A percentile compares a stretch with the other conserved stretches of the same genome.
These are phyloP conservation scores for Marasmius sp. DNA, from an alignment of 1,284 basidiomycete genomes.

Conservation along the genomic window DNA sequence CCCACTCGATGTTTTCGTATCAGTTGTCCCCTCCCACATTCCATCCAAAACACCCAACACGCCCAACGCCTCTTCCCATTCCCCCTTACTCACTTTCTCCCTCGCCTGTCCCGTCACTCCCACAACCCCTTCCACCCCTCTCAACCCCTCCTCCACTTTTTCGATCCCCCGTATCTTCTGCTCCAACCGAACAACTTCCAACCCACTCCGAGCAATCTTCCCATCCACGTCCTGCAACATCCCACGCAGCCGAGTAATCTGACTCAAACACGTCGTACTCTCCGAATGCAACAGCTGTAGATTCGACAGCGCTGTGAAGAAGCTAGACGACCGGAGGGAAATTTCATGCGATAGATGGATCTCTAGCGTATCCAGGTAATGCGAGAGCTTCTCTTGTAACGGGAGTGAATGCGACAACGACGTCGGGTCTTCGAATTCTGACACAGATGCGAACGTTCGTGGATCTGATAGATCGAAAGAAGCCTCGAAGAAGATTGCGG, in stretches of 20 bases:
- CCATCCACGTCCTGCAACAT: conserved; percentile 80
- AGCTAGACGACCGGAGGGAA: conserved; percentile 85
- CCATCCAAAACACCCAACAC: conserved; percentile 74
- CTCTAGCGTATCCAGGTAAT: conserved; percentile 93
- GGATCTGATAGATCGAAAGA: conserved; percentile 88
- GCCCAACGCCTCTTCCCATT: conserved; percentile 82
- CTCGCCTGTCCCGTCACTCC: conserved; percentile 75
- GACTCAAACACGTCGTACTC: conserved; percentile 78
- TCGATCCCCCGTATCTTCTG: conserved; percentile 61
- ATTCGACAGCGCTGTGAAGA: conserved; percentile 96
- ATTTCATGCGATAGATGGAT: conserved; percentile 95
- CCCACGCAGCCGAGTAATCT: conserved; percentile 72
- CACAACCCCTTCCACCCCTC: conserved; percentile 67
- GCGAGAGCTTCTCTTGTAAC: conserved; percentile 89
- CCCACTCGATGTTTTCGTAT: neutral
- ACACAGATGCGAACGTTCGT: conserved; percentile 79
- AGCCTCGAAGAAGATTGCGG: conserved; percentile 76
- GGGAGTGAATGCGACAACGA: conserved; percentile 67
- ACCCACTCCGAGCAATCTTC: conserved; percentile 73
- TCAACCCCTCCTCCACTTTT: conserved; percentile 61
- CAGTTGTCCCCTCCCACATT: conserved; percentile 53
- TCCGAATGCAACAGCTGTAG: conserved; percentile 91
- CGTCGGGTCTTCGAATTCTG: conserved; percentile 63
- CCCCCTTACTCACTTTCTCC: conserved; percentile 74
- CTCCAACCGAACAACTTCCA: conserved; percentile 72